Conservation (phyloP, 371 early-diverging fungal genomes). For the Nematocida parisii region DNA sequence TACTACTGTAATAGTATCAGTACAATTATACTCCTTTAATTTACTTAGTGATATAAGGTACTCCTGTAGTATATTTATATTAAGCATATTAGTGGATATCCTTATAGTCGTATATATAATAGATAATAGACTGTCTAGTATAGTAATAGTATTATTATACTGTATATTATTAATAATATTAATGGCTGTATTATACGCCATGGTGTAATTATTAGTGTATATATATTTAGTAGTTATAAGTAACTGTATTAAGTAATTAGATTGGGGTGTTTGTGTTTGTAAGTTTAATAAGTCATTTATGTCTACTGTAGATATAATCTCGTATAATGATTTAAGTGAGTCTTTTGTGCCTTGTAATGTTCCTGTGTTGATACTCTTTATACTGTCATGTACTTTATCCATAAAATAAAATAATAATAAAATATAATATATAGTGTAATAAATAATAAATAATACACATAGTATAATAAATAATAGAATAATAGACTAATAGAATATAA, state of each 20-base stretch:
- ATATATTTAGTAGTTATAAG: not conserved
- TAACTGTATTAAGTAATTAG: conserved; percentile 1
- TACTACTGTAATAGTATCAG: conserved; percentile 39
- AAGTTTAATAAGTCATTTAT: not conserved
- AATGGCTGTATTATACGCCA: conserved; percentile 2
- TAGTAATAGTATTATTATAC: not conserved
- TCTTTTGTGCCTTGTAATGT: conserved; percentile 46
- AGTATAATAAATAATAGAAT: no score
- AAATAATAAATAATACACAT: no score
- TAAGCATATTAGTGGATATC: conserved; percentile 6
- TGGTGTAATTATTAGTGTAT: conserved; percentile 1
- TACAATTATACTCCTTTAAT: conserved; percentile 24
- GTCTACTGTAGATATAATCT: not conserved
- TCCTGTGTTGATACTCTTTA: conserved; percentile 4
- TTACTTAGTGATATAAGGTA: conserved; percentile 12
- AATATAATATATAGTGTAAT: conserved; percentile 2
- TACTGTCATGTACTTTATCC: conserved; percentile 45
- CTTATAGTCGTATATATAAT: conserved; percentile 17
- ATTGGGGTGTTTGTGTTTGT: not conserved
- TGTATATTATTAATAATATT: conserved; percentile 6
- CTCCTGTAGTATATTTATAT: conserved; percentile 9
- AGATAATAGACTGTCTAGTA: conserved; percentile 17
- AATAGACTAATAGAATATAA: no score
- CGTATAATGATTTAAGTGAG: conserved; percentile 9
- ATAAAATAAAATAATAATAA: conserved; percentile 26